Conservation (phyloP, 352 stramenopile genomes). For the Nothophytophthora sp. region DNA sequence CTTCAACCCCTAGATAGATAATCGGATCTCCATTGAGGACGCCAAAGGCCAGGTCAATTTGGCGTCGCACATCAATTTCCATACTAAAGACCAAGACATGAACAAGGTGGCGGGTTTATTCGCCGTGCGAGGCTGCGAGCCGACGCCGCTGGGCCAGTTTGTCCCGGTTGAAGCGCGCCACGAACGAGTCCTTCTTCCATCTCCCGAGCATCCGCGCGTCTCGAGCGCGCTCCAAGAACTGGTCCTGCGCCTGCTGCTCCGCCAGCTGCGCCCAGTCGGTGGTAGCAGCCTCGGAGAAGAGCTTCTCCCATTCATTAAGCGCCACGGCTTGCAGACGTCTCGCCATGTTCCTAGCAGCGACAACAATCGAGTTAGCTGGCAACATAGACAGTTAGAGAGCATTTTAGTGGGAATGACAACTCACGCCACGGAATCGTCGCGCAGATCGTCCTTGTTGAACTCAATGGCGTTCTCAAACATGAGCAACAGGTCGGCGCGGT, state of each 20-base stretch:
- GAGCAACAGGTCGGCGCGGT: slow-evolving; percentile 72
- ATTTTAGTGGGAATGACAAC: no score
- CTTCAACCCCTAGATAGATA: no score
- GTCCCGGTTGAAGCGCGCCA: slow-evolving; percentile 75
- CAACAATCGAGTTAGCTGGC: no score
- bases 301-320: slow-evolving; percentile 50
- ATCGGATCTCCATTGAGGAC: no score
- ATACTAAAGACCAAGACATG: no score
- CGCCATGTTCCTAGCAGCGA: no score
- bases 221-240: slow-evolving; percentile 58
- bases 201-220: slow-evolving; percentile 42
- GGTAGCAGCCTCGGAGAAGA: slow-evolving; percentile 64
- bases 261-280: slow-evolving; percentile 64
- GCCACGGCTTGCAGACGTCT: slow-evolving; percentile 51
- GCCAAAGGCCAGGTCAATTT: no score
- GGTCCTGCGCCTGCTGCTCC: slow-evolving; percentile 49
- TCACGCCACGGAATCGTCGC: slow-evolving; percentile 75
- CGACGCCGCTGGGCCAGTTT: slow-evolving; percentile 64
- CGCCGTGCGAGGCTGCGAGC: slow-evolving; percentile 12
- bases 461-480: slow-evolving; percentile 88
- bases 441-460: slow-evolving; percentile 84
- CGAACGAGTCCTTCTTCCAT: slow-evolving; percentile 85
- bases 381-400: no score
- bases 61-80: no score
- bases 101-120: slow-evolving; percentile 13